phyloP scores from a whole-genome alignment of 2,329 filamentous ascomycete species.

The Lachnellula arida region DNA sequence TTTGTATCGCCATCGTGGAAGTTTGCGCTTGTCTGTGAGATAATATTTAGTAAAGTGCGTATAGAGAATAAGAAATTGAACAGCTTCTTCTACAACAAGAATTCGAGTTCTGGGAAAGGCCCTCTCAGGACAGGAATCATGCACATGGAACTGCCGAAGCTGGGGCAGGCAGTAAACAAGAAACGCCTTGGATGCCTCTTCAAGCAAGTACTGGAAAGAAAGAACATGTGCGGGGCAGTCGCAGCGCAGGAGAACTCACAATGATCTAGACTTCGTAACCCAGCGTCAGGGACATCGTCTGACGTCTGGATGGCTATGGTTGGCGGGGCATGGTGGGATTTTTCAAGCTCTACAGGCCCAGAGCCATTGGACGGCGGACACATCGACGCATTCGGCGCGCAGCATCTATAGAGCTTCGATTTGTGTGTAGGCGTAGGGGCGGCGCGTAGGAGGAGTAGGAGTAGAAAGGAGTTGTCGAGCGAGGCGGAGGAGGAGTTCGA shows the following conservation, averaged over 20 bases:
- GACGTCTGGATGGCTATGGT: slow-evolving; percentile 26
- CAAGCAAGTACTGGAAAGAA: background rate
- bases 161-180: background rate
- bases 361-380: slow-evolving; percentile 31
- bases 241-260: slow-evolving; percentile 43
- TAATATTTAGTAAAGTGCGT: background rate
- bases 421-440: too few species aligned
- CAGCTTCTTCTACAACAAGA: background rate
- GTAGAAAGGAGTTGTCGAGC: too few species aligned
- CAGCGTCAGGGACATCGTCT: slow-evolving; percentile 57
- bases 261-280: slow-evolving; percentile 74
- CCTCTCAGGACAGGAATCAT: background rate
- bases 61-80: background rate
- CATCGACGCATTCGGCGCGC: slow-evolving; percentile 31
- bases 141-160: background rate
- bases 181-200: too few species aligned
- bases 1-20: slow-evolving; percentile 84
- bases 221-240: background rate
- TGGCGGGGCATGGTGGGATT: slow-evolving; percentile 26
- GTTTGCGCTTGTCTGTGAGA: slow-evolving; percentile 66
- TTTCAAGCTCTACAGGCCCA: slow-evolving; percentile 28
- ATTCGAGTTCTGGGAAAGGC: background rate
- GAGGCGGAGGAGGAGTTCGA: slow-evolving; percentile 3
- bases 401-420: slow-evolving; percentile 20
- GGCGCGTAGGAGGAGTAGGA: too few species aligned